Evolutionary conservation across 495 filamentous ascomycete genomes (phyloP), one percentile per base, ranked within the genome.

Genomic region (Daldinia caldariorum): DNA sequence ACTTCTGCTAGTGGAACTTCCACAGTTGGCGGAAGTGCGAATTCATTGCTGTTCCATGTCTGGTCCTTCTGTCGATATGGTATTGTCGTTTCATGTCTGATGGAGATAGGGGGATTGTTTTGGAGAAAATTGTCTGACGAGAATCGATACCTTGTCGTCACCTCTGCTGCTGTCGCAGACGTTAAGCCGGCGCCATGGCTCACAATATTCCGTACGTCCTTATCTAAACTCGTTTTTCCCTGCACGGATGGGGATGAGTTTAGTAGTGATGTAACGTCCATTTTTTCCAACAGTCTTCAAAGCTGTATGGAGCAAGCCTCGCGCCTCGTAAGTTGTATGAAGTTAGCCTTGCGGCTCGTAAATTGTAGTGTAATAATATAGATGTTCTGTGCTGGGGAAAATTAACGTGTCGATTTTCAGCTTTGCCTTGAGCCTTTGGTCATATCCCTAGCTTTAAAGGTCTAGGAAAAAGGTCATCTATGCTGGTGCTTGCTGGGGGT

Each of bases 31-130:
- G 80, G 79, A 20, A 83, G 74, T 4, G 76, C 74, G 43, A 79
- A 83, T 37, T 78, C 81, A 47, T 79, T 79, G 14, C 78, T 82
- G 58, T 83, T 79, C 83, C 82, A 85, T 43, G 82, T n/a, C n/a
- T n/a, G n/a, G n/a, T n/a, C 82, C 7, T 77, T 84, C 26, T 71
- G 81, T 59, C 79, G 66, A 51, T 66, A 74, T 14, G 79, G 76
- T 31, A 74, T 70, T 34, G 58, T 68, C 12, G 74, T 59, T 51
- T 74, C 78, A 58, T 76, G 75, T 6, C 56, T 67, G 35, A 69
- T 66, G 22, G 67, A 53, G 8, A 75, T 62, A 32, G 61, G 64
- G 2, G 70, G 67, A 6, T 71, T 69, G 13, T 76, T 74, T 34
- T 78, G 76, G 38, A 77, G 68, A 12, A 78, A 72, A 7, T 70